Evolutionary conservation across 805 yeast genomes (phyloP).

Genomic region (Metschnikowia picachoensis): DNA sequence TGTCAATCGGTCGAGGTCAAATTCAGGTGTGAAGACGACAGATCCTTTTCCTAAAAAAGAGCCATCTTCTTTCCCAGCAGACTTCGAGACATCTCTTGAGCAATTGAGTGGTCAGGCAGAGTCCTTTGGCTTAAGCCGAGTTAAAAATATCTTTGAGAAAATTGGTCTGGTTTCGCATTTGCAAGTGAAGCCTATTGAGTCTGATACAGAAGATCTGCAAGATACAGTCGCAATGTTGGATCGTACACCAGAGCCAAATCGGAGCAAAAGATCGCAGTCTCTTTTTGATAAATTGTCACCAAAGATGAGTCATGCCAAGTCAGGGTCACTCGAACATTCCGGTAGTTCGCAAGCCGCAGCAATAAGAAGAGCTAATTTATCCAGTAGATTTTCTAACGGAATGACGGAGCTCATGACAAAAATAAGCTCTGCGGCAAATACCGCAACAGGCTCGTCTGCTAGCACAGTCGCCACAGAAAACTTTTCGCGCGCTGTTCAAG

Average conservation of each 20-base stretch:
- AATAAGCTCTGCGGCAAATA: constrained; percentile 24
- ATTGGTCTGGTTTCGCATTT: constrained; percentile 22
- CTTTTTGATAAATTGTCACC: constrained; percentile 34
- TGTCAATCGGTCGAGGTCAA: constrained; percentile 28
- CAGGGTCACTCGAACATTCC: constrained; percentile 31
- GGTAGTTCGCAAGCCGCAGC: constrained; percentile 5
- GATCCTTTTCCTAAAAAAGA: constrained; percentile 19
- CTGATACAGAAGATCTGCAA: constrained; percentile 2
- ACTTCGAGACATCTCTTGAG: constrained; percentile 19
- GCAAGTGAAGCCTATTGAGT: constrained; percentile 6
- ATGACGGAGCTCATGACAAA: constrained; percentile 42
- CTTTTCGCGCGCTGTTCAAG: constrained; percentile 3
- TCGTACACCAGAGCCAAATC: constrained; percentile 3
- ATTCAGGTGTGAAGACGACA: constrained; percentile 26
- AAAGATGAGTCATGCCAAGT: constrained; percentile 34
- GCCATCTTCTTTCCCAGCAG: constrained; percentile 21
- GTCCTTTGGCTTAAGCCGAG: constrained; percentile 25
- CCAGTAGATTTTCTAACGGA: constrained; percentile 36
- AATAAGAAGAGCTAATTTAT: constrained; percentile 11
- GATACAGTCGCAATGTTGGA: constrained; percentile 1
- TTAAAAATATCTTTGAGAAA: constrained; percentile 35
- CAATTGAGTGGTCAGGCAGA: constrained; percentile 8
- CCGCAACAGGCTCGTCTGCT: constrained; percentile 3
- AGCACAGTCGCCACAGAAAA: constrained; percentile 1
- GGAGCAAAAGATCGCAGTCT: constrained; percentile 18